phyloP scores from a whole-genome alignment of 2,329 filamentous ascomycete genomes.

The Diplocarpon rosae region DNA sequence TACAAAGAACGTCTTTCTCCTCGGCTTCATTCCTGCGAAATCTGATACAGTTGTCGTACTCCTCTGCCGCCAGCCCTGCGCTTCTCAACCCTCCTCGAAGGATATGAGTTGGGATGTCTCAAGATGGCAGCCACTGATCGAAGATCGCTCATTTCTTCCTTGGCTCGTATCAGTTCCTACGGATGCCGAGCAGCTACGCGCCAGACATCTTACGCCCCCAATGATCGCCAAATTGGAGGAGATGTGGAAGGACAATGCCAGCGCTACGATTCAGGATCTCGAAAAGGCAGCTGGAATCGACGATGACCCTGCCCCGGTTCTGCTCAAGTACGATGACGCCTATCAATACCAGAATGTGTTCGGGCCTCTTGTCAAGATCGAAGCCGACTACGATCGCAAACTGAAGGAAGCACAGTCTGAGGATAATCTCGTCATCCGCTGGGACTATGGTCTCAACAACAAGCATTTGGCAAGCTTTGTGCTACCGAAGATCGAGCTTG shows the following conservation, averaged over 20 bases:
- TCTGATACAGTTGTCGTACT: slow-evolving; percentile 97
- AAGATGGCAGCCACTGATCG: slow-evolving; percentile 93
- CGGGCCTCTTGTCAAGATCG: slow-evolving; percentile 94
- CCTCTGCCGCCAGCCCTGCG: slow-evolving; percentile 91
- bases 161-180: slow-evolving; percentile 88
- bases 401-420: slow-evolving; percentile 97
- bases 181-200: slow-evolving; percentile 91
- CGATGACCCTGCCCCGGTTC: slow-evolving; percentile 86
- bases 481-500: slow-evolving; percentile 91
- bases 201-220: slow-evolving; percentile 82
- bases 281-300: slow-evolving; percentile 88
- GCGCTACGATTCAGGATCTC: slow-evolving; percentile 78
- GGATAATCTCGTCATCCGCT: slow-evolving; percentile 85
- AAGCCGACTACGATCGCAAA: slow-evolving; percentile 98
- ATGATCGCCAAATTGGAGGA: slow-evolving; percentile 95
- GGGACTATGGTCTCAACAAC: slow-evolving; percentile 93
- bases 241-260: slow-evolving; percentile 94
- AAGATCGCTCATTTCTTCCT: slow-evolving; percentile 85
- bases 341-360: slow-evolving; percentile 99
- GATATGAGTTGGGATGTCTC: slow-evolving; percentile 99
- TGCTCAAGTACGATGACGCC: slow-evolving; percentile 90
- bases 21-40: slow-evolving; percentile 97
- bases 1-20: slow-evolving; percentile 96
- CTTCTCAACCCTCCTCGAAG: slow-evolving; percentile 87
- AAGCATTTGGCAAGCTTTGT: slow-evolving; percentile 95